A percentile compares a stretch with the other conserved stretches of the same genome.
phyloP scores from a whole-genome alignment of 495 filamentous ascomycete species.

The Aspergillus sparsus region DNA sequence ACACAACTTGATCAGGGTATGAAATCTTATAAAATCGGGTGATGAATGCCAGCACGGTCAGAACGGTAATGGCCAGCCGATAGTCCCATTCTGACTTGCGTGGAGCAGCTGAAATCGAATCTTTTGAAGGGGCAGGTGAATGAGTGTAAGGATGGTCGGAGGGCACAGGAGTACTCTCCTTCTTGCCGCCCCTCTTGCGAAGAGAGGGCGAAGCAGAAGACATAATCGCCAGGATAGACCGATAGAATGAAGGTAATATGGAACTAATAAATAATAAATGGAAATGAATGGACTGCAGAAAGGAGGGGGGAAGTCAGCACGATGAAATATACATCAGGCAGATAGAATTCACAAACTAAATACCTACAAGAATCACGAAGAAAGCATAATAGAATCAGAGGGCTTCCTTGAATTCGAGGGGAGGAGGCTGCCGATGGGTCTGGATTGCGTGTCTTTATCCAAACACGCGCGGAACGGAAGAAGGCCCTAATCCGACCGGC shows the following conservation, averaged over 20 bases:
- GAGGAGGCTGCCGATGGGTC: slow-evolving; percentile 7
- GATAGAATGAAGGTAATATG: slow-evolving; percentile 30
- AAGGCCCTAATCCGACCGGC: slow-evolving; percentile 21
- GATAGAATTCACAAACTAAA: slow-evolving; percentile 9
- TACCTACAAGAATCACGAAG: slow-evolving; percentile 19
- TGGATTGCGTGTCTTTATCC: slow-evolving; percentile 33
- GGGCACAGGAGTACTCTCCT: slow-evolving; percentile 37
- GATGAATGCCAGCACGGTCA: slow-evolving; percentile 82
- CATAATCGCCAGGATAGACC: slow-evolving; percentile 32
- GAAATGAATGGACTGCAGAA: slow-evolving; percentile 15
- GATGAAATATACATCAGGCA: neutral
- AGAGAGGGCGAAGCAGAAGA: slow-evolving; percentile 48
- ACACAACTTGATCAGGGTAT: slow-evolving; percentile 95
- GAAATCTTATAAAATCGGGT: slow-evolving; percentile 94
- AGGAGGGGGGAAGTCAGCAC: slow-evolving; percentile 8
- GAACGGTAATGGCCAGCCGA: slow-evolving; percentile 72
- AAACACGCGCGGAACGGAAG: slow-evolving; percentile 26
- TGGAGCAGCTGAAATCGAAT: slow-evolving; percentile 28
- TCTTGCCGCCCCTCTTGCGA: slow-evolving; percentile 54
- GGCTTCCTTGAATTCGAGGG: slow-evolving; percentile 1
- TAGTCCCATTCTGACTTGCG: slow-evolving; percentile 73
- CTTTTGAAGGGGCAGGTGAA: slow-evolving; percentile 12
- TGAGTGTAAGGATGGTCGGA: slow-evolving; percentile 32
- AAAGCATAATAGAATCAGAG: slow-evolving; percentile 21
- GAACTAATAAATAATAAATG: slow-evolving; percentile 25